Percentiles rank a stretch among this genome's conserved stretches.
Evolutionary conservation across 2,329 filamentous ascomycete species (phyloP).

Genomic region (Aspergillus ruber): DNA sequence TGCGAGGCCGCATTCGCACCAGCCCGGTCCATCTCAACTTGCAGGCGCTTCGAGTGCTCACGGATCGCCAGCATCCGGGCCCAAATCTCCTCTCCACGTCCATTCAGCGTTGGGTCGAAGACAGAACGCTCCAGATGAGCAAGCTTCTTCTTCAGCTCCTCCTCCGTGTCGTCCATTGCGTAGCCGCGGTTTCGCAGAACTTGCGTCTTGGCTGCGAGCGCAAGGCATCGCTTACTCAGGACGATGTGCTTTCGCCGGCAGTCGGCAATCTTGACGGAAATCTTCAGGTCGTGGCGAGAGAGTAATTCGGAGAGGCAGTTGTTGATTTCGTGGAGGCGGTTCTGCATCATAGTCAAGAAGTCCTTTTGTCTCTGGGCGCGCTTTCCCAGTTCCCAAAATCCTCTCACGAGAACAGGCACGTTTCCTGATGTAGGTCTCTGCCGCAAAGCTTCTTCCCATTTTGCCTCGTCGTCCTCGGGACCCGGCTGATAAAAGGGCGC

Average conservation of each 20-base stretch:
- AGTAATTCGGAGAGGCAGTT: slow-evolving; percentile 54
- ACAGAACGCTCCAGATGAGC: slow-evolving; percentile 52
- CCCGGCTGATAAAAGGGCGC: slow-evolving; percentile 57
- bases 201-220: slow-evolving; percentile 59
- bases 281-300: slow-evolving; percentile 54
- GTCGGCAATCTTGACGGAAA: slow-evolving; percentile 53
- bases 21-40: slow-evolving; percentile 54
- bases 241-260: slow-evolving; percentile 55
- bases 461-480: slow-evolving; percentile 51
- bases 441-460: slow-evolving; percentile 59
- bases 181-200: slow-evolving; percentile 58
- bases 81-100: slow-evolving; percentile 61
- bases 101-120: slow-evolving; percentile 55
- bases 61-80: slow-evolving; percentile 58
- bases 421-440: slow-evolving; percentile 52
- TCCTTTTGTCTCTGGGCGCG: slow-evolving; percentile 53
- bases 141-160: slow-evolving; percentile 57
- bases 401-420: slow-evolving; percentile 55
- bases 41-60: slow-evolving; percentile 53
- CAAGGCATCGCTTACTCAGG: slow-evolving; percentile 54
- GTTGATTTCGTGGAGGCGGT: slow-evolving; percentile 60
- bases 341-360: slow-evolving; percentile 52
- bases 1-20: slow-evolving; percentile 37
- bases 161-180: slow-evolving; percentile 58
- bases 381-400: slow-evolving; percentile 54